Evolutionary conservation across 331 rosid genomes (phyloP).

Genomic region (Cydonia oblonga): DNA sequence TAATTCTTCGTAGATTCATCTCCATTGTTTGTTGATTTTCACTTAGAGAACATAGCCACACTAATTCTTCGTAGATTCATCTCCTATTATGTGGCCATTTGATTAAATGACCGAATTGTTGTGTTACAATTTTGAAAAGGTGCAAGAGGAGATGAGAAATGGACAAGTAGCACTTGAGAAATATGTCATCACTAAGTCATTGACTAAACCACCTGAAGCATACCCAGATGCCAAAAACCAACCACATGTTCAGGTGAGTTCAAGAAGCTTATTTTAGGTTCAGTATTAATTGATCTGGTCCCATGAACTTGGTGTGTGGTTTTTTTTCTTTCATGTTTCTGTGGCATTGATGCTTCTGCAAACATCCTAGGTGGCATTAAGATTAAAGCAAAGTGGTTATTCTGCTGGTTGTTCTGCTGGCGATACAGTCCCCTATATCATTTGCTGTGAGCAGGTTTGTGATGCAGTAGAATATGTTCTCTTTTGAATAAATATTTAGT

Average conservation of each 20-base stretch:
- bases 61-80: neutral
- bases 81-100: neutral
- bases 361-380: constrained; percentile 70
- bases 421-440: constrained; percentile 80
- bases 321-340: constrained; percentile 11
- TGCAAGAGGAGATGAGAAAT: constrained; percentile 84
- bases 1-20: neutral
- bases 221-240: constrained; percentile 97
- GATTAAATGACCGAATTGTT: neutral
- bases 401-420: constrained; percentile 80
- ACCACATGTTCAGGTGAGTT: constrained; percentile 90
- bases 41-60: neutral
- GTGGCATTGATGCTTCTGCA: constrained; percentile 18
- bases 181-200: constrained; percentile 81
- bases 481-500: constrained; percentile 5
- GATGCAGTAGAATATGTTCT: neutral
- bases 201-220: constrained; percentile 88
- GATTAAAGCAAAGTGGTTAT: constrained; percentile 83
- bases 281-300: neutral
- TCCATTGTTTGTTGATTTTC: neutral
- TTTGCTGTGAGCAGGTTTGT: constrained; percentile 88
- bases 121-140: constrained; percentile 27
- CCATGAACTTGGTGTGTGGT: neutral
- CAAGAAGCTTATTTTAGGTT: constrained; percentile 1
- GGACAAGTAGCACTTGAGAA: constrained; percentile 80